Conservation (phyloP, 2,329 filamentous ascomycete genomes). For the Colletotrichum aenigma region DNA sequence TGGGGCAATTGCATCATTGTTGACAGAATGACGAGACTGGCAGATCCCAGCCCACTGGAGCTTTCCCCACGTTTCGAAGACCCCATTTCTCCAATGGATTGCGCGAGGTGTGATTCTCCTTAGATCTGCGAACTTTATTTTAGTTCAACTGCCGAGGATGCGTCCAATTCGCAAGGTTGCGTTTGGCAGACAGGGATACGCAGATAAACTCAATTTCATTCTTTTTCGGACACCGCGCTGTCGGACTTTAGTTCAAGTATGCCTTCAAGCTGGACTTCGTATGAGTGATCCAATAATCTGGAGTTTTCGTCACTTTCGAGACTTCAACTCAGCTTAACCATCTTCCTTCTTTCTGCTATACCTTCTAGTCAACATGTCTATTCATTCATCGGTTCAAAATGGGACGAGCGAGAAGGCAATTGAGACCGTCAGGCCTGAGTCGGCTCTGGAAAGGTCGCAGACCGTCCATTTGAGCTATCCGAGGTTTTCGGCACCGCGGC, state of each 20-base stretch:
- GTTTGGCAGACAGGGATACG: too few species aligned
- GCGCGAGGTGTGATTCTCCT: neutral
- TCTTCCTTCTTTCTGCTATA: neutral
- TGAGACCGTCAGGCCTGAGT: neutral
- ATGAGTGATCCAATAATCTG: neutral
- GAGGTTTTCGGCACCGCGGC: neutral
- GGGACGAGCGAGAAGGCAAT: neutral
- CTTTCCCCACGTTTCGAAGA: neutral
- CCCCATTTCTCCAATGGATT: neutral
- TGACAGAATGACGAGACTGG: neutral
- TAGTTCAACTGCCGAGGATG: neutral
- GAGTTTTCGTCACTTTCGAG: neutral
- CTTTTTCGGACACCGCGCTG: neutral
- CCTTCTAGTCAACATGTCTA: neutral
- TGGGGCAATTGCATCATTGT: constrained; percentile 3
- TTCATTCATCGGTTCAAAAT: neutral
- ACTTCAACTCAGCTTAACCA: neutral
- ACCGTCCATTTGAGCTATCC: neutral
- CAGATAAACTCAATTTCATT: neutral
- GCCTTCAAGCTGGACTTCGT: neutral
- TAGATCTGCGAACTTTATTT: constrained; percentile 4
- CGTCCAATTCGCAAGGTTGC: too few species aligned
- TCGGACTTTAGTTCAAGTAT: neutral
- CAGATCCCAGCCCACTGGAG: neutral
- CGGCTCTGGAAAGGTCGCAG: neutral